Percentiles rank a stretch among this genome's conserved stretches.
phyloP scores from a whole-genome alignment of 371 early-diverging fungal genomes.

The Syncephalastrum racemosum region DNA sequence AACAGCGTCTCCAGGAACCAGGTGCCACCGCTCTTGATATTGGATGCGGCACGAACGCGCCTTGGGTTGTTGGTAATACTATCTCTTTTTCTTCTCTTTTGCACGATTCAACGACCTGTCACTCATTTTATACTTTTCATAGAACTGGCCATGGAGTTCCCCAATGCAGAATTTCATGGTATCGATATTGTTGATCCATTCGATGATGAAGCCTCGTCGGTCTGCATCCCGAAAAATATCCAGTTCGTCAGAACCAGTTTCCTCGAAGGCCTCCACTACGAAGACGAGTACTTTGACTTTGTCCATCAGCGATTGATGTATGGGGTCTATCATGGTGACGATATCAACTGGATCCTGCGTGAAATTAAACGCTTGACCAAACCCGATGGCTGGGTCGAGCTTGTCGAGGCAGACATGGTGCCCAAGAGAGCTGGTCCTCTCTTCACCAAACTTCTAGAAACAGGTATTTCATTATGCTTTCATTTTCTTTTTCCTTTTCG shows the following conservation, averaged over 20 bases:
- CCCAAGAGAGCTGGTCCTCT: slow-evolving; percentile 23
- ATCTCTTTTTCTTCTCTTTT: not conserved
- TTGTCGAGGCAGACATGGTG: slow-evolving; percentile 30
- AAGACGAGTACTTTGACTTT: slow-evolving; percentile 30
- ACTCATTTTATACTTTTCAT: not conserved
- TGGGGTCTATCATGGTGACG: slow-evolving; percentile 20
- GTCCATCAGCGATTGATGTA: slow-evolving; percentile 38
- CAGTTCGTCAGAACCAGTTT: slow-evolving; percentile 17
- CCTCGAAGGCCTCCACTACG: slow-evolving; percentile 20
- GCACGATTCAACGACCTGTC: not conserved
- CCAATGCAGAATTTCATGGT: slow-evolving; percentile 28
- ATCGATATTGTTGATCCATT: slow-evolving; percentile 25
- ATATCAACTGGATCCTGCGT: slow-evolving; percentile 19
- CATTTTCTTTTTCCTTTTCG: too few species aligned
- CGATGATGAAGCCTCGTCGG: slow-evolving; percentile 6
- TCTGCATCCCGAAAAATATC: slow-evolving; percentile 23
- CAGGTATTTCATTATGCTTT: slow-evolving; percentile 9
- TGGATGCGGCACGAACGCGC: slow-evolving; percentile 32
- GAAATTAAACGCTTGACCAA: slow-evolving; percentile 32
- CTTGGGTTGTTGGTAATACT: slow-evolving; percentile 31
- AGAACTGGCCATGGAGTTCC: slow-evolving; percentile 39
- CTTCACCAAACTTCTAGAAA: slow-evolving; percentile 5
- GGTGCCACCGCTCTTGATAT: slow-evolving; percentile 27
- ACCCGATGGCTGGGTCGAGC: slow-evolving; percentile 38
- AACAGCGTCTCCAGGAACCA: slow-evolving; percentile 8